Conservation (phyloP, 257 asterid species). For the Capsicum baccatum region DNA sequence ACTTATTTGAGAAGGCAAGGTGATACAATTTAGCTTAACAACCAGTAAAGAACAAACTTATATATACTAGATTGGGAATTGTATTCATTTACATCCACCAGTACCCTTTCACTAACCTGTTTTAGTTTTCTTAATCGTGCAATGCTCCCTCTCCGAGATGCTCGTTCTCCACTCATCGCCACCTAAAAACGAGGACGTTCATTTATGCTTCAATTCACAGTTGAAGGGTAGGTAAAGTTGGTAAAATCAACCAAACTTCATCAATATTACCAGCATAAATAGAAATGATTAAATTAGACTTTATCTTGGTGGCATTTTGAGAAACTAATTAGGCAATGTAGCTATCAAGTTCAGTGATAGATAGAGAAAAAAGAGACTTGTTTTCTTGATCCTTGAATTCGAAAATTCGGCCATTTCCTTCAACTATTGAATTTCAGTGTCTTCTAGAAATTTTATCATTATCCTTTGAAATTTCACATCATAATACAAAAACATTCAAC, state of each 20-base stretch:
- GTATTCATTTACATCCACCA: neutral
- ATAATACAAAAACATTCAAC: conserved; percentile 1
- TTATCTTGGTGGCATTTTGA: conserved; percentile 8
- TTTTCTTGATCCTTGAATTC: neutral
- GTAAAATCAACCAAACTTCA: conserved; percentile 15
- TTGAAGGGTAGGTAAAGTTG: conserved; percentile 21
- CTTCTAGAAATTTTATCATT: neutral
- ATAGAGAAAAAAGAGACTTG: neutral
- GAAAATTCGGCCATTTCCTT: neutral
- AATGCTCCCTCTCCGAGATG: conserved; percentile 84
- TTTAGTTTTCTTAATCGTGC: conserved; percentile 74
- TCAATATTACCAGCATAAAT: neutral
- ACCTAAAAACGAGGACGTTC: conserved; percentile 48
- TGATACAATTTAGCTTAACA: conserved; percentile 5
- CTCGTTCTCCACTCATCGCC: conserved; percentile 84
- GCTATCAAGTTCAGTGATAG: neutral
- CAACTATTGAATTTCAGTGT: neutral
- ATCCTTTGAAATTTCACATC: neutral
- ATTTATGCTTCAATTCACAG: conserved; percentile 38
- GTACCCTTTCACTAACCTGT: conserved; percentile 57
- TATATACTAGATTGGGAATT: neutral
- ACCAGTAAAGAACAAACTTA: neutral
- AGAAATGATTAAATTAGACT: neutral
- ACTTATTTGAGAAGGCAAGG: conserved; percentile 34
- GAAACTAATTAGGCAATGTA: conserved; percentile 11